A percentile compares a stretch with the other conserved stretches of the same genome.
Evolutionary conservation across 2,329 filamentous ascomycete genomes (phyloP).

Genomic region (Camillea tinctor): DNA sequence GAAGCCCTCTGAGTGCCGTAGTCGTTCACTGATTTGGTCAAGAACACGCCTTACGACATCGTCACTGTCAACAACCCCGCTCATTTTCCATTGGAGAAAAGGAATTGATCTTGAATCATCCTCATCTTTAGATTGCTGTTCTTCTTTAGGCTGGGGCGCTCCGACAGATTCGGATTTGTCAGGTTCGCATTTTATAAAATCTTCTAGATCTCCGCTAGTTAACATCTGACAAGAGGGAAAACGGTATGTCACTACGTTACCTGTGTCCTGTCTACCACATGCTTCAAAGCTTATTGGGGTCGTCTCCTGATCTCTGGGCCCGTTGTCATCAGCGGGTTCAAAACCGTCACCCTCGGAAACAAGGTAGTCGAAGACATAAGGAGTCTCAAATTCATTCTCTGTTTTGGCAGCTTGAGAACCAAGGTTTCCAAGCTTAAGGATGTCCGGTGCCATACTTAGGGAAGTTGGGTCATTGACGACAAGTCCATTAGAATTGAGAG

Average conservation of each 20-base stretch:
- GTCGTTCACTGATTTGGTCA: conserved; percentile 3
- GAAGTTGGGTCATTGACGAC: conserved; percentile 4
- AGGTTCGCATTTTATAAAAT: no score
- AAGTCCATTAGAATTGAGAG: conserved; percentile 3
- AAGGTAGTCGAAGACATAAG: background rate
- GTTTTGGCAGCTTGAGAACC: background rate
- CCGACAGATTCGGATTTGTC: no score
- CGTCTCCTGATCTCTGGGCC: no score
- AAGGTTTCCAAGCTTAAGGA: background rate
- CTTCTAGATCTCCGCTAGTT: no score
- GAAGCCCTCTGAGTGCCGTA: background rate
- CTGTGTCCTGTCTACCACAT: no score
- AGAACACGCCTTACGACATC: conserved; percentile 4
- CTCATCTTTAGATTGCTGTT: background rate
- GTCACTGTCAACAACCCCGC: background rate
- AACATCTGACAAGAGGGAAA: no score
- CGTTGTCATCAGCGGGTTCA: no score
- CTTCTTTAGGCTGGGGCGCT: background rate
- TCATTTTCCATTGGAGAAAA: conserved; percentile 5
- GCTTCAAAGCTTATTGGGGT: no score
- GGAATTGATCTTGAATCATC: background rate
- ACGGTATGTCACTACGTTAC: no score
- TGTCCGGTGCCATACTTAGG: conserved; percentile 1
- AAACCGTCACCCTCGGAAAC: background rate
- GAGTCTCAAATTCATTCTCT: background rate